These are phyloP conservation scores for Elsinoe necatrix DNA, from an alignment of 2,329 filamentous ascomycete genomes.

Conservation along the genomic window DNA sequence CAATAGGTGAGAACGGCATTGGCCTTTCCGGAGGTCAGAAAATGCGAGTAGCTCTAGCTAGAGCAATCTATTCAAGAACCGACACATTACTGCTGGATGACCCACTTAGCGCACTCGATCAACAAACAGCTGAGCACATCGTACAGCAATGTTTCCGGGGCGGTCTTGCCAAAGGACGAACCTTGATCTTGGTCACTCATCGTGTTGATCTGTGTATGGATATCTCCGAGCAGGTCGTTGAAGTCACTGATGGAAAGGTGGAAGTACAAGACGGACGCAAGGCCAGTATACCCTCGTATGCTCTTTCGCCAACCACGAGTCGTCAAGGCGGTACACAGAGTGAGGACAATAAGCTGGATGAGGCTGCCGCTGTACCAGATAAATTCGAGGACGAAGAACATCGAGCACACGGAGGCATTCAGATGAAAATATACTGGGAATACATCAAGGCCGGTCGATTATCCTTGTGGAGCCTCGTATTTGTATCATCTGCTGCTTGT, in stretches of 20 bases:
- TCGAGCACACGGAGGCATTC: conserved; percentile 65
- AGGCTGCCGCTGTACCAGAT: conserved; percentile 50
- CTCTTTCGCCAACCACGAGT: conserved; percentile 18
- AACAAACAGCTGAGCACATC: conserved; percentile 56
- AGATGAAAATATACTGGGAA: conserved; percentile 68
- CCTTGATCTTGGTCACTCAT: conserved; percentile 55
- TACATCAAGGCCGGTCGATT: conserved; percentile 76
- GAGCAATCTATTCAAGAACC: conserved; percentile 39
- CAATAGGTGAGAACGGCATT: conserved; percentile 40
- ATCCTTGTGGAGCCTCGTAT: conserved; percentile 60
- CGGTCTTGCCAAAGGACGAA: conserved; percentile 45
- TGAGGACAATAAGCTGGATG: conserved; percentile 32
- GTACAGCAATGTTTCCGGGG: conserved; percentile 51
- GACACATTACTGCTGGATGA: conserved; percentile 42
- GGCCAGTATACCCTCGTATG: conserved; percentile 17
- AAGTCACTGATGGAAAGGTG: conserved; percentile 55
- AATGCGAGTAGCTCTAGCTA: conserved; percentile 41
- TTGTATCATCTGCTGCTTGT: conserved; percentile 55
- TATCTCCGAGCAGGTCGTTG: conserved; percentile 65
- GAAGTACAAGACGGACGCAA: conserved; percentile 21
- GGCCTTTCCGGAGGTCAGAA: conserved; percentile 42
- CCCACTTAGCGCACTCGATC: conserved; percentile 42
- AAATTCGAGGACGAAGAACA: conserved; percentile 76
- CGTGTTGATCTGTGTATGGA: conserved; percentile 61
- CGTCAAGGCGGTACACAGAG: conserved; percentile 20